These are phyloP conservation scores for Cordyceps cicadae DNA, from an alignment of 2,329 filamentous ascomycete species.

Conservation along the genomic window DNA sequence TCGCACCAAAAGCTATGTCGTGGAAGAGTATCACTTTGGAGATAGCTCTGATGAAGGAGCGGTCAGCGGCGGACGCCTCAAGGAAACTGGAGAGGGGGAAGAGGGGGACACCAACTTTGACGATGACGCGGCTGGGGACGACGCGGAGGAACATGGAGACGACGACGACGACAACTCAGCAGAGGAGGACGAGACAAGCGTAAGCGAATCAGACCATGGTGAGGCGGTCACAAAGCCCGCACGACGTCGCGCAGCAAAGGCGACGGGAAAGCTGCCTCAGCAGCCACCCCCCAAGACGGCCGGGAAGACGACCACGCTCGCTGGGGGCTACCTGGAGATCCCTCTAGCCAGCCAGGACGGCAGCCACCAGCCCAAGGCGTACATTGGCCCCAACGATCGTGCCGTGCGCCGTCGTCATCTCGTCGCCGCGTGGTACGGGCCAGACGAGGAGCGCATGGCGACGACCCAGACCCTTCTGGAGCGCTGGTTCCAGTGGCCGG, in stretches of 20 bases:
- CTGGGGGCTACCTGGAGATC: constrained; percentile 22
- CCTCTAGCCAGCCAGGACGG: constrained; percentile 25
- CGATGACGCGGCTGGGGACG: constrained; percentile 17
- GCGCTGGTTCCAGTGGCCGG: constrained; percentile 33
- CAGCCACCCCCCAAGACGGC: constrained; percentile 21
- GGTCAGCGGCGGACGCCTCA: constrained; percentile 16
- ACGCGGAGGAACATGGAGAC: constrained; percentile 16
- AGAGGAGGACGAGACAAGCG: constrained; percentile 23
- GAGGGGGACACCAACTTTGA: constrained; percentile 24
- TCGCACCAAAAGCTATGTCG: constrained; percentile 26
- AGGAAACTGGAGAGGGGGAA: constrained; percentile 14
- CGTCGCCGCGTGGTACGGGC: constrained; percentile 35
- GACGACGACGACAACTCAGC: constrained; percentile 23
- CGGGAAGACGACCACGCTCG: constrained; percentile 17
- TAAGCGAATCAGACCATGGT: constrained; percentile 19
- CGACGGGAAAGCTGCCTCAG: constrained; percentile 13
- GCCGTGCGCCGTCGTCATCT: constrained; percentile 25
- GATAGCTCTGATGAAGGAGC: constrained; percentile 24
- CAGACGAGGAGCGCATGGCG: constrained; percentile 26
- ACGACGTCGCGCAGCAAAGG: constrained; percentile 6
- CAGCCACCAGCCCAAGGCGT: constrained; percentile 24
- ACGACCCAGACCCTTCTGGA: constrained; percentile 30
- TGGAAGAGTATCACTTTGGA: constrained; percentile 29
- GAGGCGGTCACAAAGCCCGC: constrained; percentile 10
- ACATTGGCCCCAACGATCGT: constrained; percentile 29